Evolutionary conservation across 169 alveolate species (phyloP), one percentile per base, ranked within the genome.

Genomic region (Babesia bigemina): DNA sequence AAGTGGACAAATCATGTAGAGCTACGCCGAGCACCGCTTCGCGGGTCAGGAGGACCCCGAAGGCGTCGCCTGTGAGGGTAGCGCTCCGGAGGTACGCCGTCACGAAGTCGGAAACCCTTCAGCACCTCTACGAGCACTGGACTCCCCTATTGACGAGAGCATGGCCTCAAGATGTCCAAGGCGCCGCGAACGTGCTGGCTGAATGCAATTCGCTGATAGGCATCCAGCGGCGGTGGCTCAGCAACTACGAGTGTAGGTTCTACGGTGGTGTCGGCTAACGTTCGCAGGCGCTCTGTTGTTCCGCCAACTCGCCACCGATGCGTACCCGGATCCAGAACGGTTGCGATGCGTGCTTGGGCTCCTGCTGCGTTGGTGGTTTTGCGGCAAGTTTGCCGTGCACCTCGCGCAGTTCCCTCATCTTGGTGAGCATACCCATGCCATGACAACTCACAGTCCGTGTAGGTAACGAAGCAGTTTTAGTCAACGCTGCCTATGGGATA

Each of bases 221-320:
- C 16, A 55, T 49, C 13, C 52, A 60, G 36, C 33, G 74, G 10
- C 44, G 63, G 4, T 59, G 70, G 61, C 65, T 79, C 49, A 50
- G 65, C 44, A 69, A 69, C 42, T 63, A 79, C 47, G 83, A 79
- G 24, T 59, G 87, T 79, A 79, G 11, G 83, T 72, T 60, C 12
- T 0, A 26, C 6, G 45, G 28, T 39, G 14, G 14, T 1, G 0
- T 47, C 6, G 14, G 19, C 33, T 33, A 44, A 16, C 16, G 10
- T 22, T 24, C 49, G 22, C 56, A 70, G 87, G 83, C 57, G 76
- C 63, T 6, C 33, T 55, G 33, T 49, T 79, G 33, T 79, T 79
- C 44, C 33, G 63, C 22, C 49, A 21, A 45, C 19, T 77, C n/a
- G 72, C 70, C 2, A 9, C 13, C 24, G 24, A 77, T 6, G 44